A percentile compares a stretch with the other conserved stretches of the same genome.
These are phyloP conservation scores for Erucastrum elatum DNA, from an alignment of 345 rosid species.

Conservation along the genomic window DNA sequence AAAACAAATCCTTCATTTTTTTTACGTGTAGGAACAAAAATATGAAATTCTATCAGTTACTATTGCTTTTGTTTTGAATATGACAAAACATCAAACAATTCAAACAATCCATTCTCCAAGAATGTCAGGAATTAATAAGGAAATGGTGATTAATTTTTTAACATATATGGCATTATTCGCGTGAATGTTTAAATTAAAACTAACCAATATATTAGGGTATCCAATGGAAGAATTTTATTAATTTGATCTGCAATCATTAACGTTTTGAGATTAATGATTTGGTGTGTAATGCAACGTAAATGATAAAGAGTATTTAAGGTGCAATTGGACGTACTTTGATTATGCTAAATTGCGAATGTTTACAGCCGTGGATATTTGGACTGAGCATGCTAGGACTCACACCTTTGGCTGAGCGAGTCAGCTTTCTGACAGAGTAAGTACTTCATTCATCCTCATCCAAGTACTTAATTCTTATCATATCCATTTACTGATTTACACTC, in stretches of 20 bases:
- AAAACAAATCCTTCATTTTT: neutral
- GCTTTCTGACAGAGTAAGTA: slow-evolving; percentile 95
- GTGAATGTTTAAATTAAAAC: neutral
- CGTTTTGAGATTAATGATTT: neutral
- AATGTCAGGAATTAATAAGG: neutral
- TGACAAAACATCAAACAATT: slow-evolving; percentile 4
- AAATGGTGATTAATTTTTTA: neutral
- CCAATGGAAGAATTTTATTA: neutral
- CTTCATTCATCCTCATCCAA: neutral
- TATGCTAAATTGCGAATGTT: neutral
- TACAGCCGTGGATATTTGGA: slow-evolving; percentile 84
- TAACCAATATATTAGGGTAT: neutral
- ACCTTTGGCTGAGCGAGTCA: slow-evolving; percentile 92
- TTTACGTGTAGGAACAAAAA: neutral
- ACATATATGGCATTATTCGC: neutral
- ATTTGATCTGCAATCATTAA: slow-evolving; percentile 15
- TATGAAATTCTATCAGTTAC: neutral
- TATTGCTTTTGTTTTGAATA: neutral
- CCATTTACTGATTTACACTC: neutral
- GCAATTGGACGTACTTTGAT: neutral
- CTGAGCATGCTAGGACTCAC: slow-evolving; percentile 84
- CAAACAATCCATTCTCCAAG: neutral
- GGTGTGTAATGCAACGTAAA: neutral
- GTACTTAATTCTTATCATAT: neutral
- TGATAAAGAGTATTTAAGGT: neutral